Evolutionary conservation across 768 basidiomycete genomes (phyloP).

Genomic region (Xerocomellus chrysenteron): DNA sequence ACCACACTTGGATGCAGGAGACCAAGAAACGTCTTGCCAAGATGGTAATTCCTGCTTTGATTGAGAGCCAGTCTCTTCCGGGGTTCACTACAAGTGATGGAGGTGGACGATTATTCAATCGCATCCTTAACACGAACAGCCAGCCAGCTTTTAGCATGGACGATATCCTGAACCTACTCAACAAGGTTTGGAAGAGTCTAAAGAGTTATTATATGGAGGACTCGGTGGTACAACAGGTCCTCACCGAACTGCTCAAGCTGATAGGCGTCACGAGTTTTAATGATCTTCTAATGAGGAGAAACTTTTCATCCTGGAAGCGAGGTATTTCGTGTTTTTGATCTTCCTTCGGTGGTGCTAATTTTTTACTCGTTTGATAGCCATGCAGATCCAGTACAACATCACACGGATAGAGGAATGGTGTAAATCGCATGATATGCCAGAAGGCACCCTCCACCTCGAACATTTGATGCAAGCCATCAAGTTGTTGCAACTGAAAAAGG

Average conservation of each 20-base stretch:
- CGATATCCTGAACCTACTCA: constrained; percentile 92
- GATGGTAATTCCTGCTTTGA: constrained; percentile 99
- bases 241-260: constrained; percentile 92
- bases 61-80: constrained; percentile 96
- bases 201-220: constrained; percentile 99
- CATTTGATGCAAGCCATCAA: constrained; percentile 99
- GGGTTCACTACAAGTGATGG: constrained; percentile 97
- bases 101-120: constrained; percentile 89
- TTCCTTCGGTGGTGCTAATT: neutral
- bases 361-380: constrained; percentile 53
- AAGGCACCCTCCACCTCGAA: constrained; percentile 95
- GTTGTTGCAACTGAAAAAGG: constrained; percentile 96
- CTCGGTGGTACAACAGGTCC: constrained; percentile 90
- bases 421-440: constrained; percentile 99
- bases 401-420: constrained; percentile 99
- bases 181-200: constrained; percentile 97
- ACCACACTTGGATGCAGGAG: constrained; percentile 99
- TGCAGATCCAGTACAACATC: constrained; percentile 99
- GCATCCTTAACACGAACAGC: constrained; percentile 81
- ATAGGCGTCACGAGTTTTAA: constrained; percentile 98
- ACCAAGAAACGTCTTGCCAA: constrained; percentile 94
- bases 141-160: constrained; percentile 97
- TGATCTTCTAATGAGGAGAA: constrained; percentile 95
- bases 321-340: constrained; percentile 48
- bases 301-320: constrained; percentile 99